Evolutionary conservation across 2,329 filamentous ascomycete species (phyloP).

Genomic region (Verticillium isaacii): DNA sequence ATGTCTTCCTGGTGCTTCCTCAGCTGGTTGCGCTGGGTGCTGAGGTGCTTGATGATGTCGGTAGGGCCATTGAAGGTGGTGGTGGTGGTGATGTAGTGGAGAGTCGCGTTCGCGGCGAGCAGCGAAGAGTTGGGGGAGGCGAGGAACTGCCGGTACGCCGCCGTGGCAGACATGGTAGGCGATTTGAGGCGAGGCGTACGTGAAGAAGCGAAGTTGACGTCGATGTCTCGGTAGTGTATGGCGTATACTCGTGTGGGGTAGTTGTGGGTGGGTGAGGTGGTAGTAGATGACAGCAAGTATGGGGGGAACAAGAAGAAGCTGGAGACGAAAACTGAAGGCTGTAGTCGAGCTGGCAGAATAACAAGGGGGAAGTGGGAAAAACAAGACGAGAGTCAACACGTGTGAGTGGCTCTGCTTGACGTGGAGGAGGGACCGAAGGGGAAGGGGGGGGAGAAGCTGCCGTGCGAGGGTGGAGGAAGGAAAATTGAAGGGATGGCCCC

Average conservation of each 20-base stretch:
- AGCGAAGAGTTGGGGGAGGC: conserved; percentile 58
- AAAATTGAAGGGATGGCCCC: conserved; percentile 4
- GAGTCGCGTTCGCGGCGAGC: conserved; percentile 60
- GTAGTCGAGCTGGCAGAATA: background rate
- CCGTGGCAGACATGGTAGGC: conserved; percentile 28
- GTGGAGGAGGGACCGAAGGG: background rate
- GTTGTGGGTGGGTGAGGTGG: background rate
- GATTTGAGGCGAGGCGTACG: conserved; percentile 3
- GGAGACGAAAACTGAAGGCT: background rate
- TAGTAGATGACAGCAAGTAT: background rate
- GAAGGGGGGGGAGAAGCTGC: background rate
- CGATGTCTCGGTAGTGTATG: background rate
- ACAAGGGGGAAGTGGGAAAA: background rate
- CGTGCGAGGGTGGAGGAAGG: conserved; percentile 1
- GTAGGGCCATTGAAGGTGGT: conserved; percentile 66
- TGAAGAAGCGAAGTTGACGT: conserved; percentile 4
- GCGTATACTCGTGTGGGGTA: background rate
- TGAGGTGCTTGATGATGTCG: conserved; percentile 79
- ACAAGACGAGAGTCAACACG: conserved; percentile 2
- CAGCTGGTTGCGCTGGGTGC: conserved; percentile 64
- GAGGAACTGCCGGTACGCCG: conserved; percentile 67
- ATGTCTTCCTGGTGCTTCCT: conserved; percentile 79
- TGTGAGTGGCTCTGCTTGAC: background rate
- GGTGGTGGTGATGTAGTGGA: conserved; percentile 89
- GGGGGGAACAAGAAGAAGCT: background rate